These are phyloP conservation scores for Meyerozyma athensensis DNA, from an alignment of 1,139 yeast species.

Conservation along the genomic window DNA sequence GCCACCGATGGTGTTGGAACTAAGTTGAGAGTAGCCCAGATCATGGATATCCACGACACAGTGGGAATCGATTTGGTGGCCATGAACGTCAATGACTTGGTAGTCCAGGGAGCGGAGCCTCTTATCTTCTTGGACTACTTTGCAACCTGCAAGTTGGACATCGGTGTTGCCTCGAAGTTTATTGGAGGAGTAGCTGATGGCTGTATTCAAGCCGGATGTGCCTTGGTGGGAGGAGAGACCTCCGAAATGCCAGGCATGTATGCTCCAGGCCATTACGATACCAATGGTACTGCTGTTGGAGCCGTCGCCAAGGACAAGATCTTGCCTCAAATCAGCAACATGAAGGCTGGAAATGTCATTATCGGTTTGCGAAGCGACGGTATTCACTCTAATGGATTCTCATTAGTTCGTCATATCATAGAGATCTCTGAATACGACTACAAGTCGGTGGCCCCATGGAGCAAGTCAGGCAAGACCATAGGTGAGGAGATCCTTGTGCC, in stretches of 20 bases:
- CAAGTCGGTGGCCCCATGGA: constrained; percentile 82
- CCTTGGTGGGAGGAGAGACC: constrained; percentile 98
- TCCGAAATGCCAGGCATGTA: constrained; percentile 99
- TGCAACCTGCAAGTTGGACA: constrained; percentile 90
- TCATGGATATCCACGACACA: constrained; percentile 82
- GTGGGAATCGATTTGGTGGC: constrained; percentile 98
- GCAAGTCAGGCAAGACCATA: constrained; percentile 57
- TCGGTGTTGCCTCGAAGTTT: constrained; percentile 78
- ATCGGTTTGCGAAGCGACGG: constrained; percentile 90
- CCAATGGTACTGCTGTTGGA: constrained; percentile 97
- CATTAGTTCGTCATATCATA: constrained; percentile 90
- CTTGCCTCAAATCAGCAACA: constrained; percentile 62
- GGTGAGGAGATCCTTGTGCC: constrained; percentile 88
- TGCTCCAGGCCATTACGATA: constrained; percentile 91
- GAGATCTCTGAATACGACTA: constrained; percentile 63
- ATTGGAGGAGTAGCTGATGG: constrained; percentile 97
- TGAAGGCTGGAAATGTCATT: constrained; percentile 76
- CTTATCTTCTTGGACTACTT: constrained; percentile 91
- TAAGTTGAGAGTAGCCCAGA: constrained; percentile 90
- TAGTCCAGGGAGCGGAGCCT: constrained; percentile 99
- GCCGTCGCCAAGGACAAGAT: constrained; percentile 83
- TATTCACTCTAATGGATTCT: constrained; percentile 94
- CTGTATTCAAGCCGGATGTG: constrained; percentile 93
- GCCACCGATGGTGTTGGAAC: constrained; percentile 99
- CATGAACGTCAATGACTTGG: constrained; percentile 96